phyloP scores from a whole-genome alignment of 129 eudicot species.

The Glebionis coronaria region DNA sequence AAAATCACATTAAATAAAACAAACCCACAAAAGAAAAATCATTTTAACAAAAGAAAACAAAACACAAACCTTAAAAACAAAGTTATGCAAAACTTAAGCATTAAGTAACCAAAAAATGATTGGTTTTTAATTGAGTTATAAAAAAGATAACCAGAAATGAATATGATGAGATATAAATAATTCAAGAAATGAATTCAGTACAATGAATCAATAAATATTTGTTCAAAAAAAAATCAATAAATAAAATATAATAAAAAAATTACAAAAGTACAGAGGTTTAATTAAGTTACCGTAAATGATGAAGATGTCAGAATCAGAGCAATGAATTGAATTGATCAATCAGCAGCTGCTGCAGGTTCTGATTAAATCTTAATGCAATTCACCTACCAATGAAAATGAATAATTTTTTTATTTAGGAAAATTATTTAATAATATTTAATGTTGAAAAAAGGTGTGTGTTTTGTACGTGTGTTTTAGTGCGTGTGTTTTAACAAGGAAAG shows the following conservation, averaged over 20 bases:
- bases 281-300: constrained; percentile 6
- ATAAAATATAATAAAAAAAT: neutral
- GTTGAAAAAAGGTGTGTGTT: neutral
- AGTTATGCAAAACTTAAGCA: constrained; percentile 19
- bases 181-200: constrained; percentile 8
- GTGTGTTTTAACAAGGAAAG: neutral
- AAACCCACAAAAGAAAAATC: too few relatives aligned
- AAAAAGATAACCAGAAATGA: constrained; percentile 16
- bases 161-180: constrained; percentile 20
- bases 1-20: neutral
- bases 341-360: constrained; percentile 15
- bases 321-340: constrained; percentile 14
- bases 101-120: constrained; percentile 13
- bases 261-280: constrained; percentile 1
- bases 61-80: constrained; percentile 6
- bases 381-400: constrained; percentile 20
- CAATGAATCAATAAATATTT: constrained; percentile 3
- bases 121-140: constrained; percentile 12
- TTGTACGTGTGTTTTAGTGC: neutral
- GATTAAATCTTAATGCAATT: constrained; percentile 37
- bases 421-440: neutral
- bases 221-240: too few relatives aligned
- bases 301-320: constrained; percentile 23
- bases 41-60: too few relatives aligned
- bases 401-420: neutral